A percentile compares a stretch with the other conserved stretches of the same genome.
These are phyloP conservation scores for Globisporangium alternatum DNA, from an alignment of 352 stramenopile species.

Conservation along the genomic window DNA sequence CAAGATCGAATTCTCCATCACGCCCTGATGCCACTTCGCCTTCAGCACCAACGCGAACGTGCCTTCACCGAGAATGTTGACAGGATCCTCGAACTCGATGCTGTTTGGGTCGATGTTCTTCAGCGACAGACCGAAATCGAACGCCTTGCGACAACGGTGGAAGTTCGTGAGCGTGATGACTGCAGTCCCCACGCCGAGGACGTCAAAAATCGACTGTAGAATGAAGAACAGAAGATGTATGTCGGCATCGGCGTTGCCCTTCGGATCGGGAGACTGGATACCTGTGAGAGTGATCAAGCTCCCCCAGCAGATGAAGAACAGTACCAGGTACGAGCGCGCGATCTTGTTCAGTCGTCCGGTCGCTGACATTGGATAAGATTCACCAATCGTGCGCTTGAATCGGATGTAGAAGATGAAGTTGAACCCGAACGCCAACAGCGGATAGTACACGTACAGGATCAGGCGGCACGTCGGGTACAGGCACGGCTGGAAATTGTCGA, in stretches of 20 bases:
- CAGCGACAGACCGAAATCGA: slow-evolving; percentile 75
- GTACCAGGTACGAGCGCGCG: slow-evolving; percentile 58
- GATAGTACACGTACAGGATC: slow-evolving; percentile 80
- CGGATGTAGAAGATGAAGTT: slow-evolving; percentile 80
- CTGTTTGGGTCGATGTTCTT: slow-evolving; percentile 74
- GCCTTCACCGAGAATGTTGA: slow-evolving; percentile 79
- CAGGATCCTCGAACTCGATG: slow-evolving; percentile 77
- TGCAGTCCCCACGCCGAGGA: slow-evolving; percentile 61
- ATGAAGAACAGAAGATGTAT: slow-evolving; percentile 31
- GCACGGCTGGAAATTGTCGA: slow-evolving; percentile 54
- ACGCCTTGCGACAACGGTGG: slow-evolving; percentile 62
- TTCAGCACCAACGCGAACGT: slow-evolving; percentile 78
- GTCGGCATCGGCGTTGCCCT: slow-evolving; percentile 20
- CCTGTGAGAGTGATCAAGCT: slow-evolving; percentile 65
- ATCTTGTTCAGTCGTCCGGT: slow-evolving; percentile 66
- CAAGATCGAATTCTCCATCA: slow-evolving; percentile 36
- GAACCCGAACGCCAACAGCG: slow-evolving; percentile 65
- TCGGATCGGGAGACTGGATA: slow-evolving; percentile 32
- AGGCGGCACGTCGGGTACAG: slow-evolving; percentile 64
- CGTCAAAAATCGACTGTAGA: slow-evolving; percentile 67
- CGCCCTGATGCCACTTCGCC: slow-evolving; percentile 62
- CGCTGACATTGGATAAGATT: slow-evolving; percentile 67
- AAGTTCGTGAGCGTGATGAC: slow-evolving; percentile 77
- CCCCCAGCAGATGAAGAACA: slow-evolving; percentile 75
- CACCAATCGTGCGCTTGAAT: slow-evolving; percentile 72